Conservation (phyloP, 306 rosid genomes). For the Inga laurina region DNA sequence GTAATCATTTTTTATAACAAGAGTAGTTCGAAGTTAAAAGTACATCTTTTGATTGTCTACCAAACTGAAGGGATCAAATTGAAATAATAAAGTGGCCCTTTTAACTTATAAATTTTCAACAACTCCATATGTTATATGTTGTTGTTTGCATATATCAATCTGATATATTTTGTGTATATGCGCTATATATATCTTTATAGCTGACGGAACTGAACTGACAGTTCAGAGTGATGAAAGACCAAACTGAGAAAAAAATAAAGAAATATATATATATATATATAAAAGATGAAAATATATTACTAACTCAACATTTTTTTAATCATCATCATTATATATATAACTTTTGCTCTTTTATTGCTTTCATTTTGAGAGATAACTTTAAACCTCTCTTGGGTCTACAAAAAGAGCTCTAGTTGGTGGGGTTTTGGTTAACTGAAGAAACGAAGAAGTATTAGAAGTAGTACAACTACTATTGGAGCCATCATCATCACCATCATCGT, state of each 20-base stretch:
- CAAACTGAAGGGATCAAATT: neutral
- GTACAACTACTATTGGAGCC: neutral
- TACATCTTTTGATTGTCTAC: neutral
- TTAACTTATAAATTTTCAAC: neutral
- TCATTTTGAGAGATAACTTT: neutral
- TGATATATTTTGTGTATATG: neutral
- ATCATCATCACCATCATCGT: neutral
- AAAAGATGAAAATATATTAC: neutral
- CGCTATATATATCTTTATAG: too few relatives aligned
- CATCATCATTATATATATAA: neutral
- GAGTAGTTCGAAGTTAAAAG: neutral
- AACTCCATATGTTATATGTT: neutral
- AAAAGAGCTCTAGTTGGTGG: slow-evolving; percentile 58
- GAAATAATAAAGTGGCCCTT: neutral
- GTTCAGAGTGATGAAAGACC: neutral
- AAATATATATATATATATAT: neutral
- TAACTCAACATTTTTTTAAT: neutral
- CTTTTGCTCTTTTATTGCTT: neutral
- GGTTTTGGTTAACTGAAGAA: slow-evolving; percentile 44
- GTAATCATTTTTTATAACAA: too few relatives aligned
- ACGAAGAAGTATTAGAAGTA: neutral
- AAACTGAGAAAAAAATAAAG: neutral
- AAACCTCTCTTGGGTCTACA: slow-evolving; percentile 88
- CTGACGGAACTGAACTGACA: neutral
- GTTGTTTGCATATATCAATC: too few relatives aligned